Percentiles rank a stretch among this genome's conserved stretches.
Conservation (phyloP, 768 basidiomycete species). For the Naganishia onofrii region DNA sequence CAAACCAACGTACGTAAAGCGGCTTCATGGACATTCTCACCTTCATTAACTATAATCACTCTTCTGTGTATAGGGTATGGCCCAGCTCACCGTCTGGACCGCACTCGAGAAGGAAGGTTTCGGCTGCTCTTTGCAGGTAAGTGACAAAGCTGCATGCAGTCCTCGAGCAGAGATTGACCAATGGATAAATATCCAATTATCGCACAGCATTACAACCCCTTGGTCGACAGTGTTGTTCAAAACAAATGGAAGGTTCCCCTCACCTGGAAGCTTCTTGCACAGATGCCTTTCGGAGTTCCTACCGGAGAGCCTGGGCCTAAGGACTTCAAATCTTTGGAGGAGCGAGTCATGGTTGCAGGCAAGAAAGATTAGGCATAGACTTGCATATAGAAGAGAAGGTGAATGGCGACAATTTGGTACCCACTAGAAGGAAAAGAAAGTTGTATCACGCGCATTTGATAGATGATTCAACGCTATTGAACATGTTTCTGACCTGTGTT, state of each 20-base stretch:
- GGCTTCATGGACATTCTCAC: neutral
- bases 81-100: slow-evolving; percentile 52
- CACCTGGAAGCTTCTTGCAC: slow-evolving; percentile 38
- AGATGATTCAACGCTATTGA: neutral
- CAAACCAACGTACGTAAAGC: slow-evolving; percentile 42
- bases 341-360: slow-evolving; percentile 47
- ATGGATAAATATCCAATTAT: no score
- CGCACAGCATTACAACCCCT: slow-evolving; percentile 39
- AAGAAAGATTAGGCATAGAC: slow-evolving; percentile 20
- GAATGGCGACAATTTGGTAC: neutral
- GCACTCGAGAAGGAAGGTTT: slow-evolving; percentile 50
- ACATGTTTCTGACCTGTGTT: neutral
- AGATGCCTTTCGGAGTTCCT: slow-evolving; percentile 52
- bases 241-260: slow-evolving; percentile 34
- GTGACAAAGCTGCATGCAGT: neutral
- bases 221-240: slow-evolving; percentile 35
- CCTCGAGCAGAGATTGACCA: neutral
- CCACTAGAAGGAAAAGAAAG: no score
- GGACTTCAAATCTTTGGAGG: slow-evolving; percentile 47
- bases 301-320: slow-evolving; percentile 42
- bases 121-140: slow-evolving; percentile 46
- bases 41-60: neutral
- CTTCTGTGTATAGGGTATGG: slow-evolving; percentile 32
- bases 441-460: slow-evolving; percentile 2
- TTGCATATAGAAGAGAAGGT: neutral